Evolutionary conservation across 176 grass and related monocot species (phyloP).

Genomic region (Stipa capillata): DNA sequence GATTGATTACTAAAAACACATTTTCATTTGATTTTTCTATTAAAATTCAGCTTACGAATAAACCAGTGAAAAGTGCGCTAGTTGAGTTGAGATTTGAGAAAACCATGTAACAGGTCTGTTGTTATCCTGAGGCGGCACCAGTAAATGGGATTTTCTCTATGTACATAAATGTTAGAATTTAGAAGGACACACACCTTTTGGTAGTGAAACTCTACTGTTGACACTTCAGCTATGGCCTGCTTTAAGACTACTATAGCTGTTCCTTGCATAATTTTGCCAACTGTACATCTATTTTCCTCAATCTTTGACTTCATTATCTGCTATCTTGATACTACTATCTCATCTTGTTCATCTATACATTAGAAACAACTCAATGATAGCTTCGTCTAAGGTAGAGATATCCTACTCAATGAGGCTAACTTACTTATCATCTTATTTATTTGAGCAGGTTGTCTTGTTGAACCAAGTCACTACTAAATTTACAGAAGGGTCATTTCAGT

Average conservation of each 20-base stretch:
- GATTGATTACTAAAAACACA: not conserved
- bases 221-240: not conserved
- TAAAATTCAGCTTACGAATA: not conserved
- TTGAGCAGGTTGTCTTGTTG: conserved; percentile 78
- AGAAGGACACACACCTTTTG: not conserved
- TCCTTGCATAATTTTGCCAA: not conserved
- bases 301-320: not conserved
- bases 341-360: not conserved
- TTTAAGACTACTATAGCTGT: not conserved
- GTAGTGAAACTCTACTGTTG: not conserved
- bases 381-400: not conserved
- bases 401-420: conserved; percentile 3
- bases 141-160: not conserved
- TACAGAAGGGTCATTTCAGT: conserved; percentile 82
- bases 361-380: not conserved
- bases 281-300: not conserved
- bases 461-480: conserved; percentile 98
- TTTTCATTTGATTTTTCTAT: not conserved
- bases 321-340: not conserved
- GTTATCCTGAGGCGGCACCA: not conserved
- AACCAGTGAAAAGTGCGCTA: not conserved
- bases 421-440: conserved; percentile 9
- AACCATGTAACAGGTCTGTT: not conserved
- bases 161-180: not conserved
- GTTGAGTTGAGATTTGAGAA: not conserved